These are phyloP conservation scores for Ceratobasidium sp. DNA, from an alignment of 1,284 basidiomycete genomes.

Conservation along the genomic window DNA sequence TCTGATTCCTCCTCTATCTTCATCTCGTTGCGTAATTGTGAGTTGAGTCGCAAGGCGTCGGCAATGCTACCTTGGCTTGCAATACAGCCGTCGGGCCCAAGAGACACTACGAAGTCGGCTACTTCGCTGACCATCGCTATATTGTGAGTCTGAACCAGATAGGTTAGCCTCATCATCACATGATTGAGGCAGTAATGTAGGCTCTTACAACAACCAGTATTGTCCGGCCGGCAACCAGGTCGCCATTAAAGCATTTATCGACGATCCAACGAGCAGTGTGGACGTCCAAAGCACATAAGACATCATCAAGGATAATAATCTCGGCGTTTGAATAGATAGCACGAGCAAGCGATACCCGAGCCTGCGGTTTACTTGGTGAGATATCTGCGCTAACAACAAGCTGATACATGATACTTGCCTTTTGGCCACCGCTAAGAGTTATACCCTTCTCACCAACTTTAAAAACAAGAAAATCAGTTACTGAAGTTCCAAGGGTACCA, in stretches of 20 bases:
- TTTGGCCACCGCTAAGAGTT: constrained; percentile 76
- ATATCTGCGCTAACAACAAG: no score
- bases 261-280: constrained; percentile 80
- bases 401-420: no score
- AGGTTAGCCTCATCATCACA: no score
- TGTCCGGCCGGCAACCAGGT: constrained; percentile 72
- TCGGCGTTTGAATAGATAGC: constrained; percentile 79
- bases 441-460: constrained; percentile 68
- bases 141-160: constrained; percentile 68
- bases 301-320: constrained; percentile 62
- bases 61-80: constrained; percentile 58
- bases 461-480: neutral
- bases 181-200: neutral
- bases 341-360: constrained; percentile 80
- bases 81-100: constrained; percentile 62
- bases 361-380: no score
- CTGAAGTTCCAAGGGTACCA: neutral
- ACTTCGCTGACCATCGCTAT: constrained; percentile 69
- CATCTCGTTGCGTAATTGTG: constrained; percentile 43
- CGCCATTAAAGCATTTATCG: constrained; percentile 73
- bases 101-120: constrained; percentile 67
- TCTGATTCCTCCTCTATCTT: constrained; percentile 50
- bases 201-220: constrained; percentile 74
- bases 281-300: constrained; percentile 57
- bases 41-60: constrained; percentile 53